Percentiles rank a stretch among this genome's conserved stretches.
phyloP scores from a whole-genome alignment of 495 filamentous ascomycete species.

The Cercophora sp. region DNA sequence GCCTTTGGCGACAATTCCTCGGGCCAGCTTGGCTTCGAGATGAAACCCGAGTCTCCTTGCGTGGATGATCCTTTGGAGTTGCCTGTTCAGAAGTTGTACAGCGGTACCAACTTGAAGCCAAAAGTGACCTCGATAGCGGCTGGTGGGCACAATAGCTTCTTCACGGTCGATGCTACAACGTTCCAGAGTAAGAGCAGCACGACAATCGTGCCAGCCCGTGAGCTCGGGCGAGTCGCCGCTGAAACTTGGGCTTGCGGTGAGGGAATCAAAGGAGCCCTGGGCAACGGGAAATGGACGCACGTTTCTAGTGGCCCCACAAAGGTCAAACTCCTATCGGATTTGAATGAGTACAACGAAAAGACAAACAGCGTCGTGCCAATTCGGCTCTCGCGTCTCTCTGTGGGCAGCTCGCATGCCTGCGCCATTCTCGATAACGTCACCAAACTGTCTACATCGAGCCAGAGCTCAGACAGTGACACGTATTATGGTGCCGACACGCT shows the following conservation, averaged over 20 bases:
- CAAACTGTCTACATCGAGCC: conserved; percentile 48
- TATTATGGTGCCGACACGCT: conserved; percentile 83
- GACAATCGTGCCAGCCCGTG: conserved; percentile 31
- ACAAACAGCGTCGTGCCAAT: conserved; percentile 68
- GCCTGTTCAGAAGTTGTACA: conserved; percentile 66
- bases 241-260: conserved; percentile 85
- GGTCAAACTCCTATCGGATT: conserved; percentile 74
- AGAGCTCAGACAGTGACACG: conserved; percentile 57
- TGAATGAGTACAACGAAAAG: conserved; percentile 81
- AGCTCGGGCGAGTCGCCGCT: conserved; percentile 50
- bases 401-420: conserved; percentile 72
- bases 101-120: conserved; percentile 53
- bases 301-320: conserved; percentile 73
- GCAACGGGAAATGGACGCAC: conserved; percentile 88
- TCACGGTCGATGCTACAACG: conserved; percentile 73
- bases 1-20: conserved; percentile 85
- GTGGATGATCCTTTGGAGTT: conserved; percentile 67
- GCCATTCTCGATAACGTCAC: conserved; percentile 79
- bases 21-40: conserved; percentile 80
- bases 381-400: conserved; percentile 62
- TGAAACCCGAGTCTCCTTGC: conserved; percentile 53
- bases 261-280: conserved; percentile 78
- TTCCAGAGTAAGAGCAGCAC: conserved; percentile 4
- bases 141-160: conserved; percentile 80
- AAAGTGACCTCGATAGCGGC: conserved; percentile 71